phyloP scores from a whole-genome alignment of 1,284 basidiomycete species.

The Mycena sp. region DNA sequence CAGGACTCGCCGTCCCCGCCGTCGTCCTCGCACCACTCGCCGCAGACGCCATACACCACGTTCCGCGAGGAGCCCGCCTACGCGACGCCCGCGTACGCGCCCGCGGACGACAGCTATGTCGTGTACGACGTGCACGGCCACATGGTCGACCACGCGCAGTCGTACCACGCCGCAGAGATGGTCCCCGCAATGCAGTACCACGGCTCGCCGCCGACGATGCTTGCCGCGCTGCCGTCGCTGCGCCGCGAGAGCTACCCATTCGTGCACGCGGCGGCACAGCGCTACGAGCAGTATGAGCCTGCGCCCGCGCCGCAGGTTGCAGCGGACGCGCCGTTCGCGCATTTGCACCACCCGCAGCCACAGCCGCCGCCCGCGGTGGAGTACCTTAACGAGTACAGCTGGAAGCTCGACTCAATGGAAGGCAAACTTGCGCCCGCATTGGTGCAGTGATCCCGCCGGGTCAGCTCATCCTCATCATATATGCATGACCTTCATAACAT shows the following conservation, averaged over 20 bases:
- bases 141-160: neutral
- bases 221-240: conserved; percentile 2
- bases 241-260: neutral
- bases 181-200: conserved; percentile 8
- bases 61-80: neutral
- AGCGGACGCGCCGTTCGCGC: neutral
- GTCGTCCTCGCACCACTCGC: neutral
- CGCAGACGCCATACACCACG: conserved; percentile 19
- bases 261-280: neutral
- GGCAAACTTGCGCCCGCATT: no score
- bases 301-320: neutral
- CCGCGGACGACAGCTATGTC: neutral
- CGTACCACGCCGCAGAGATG: neutral
- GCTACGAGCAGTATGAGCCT: neutral
- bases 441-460: no score
- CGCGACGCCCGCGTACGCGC: neutral
- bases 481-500: no score
- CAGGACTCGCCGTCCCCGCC: conserved; percentile 1
- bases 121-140: neutral
- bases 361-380: neutral
- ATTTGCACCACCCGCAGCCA: conserved; percentile 5
- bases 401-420: no score
- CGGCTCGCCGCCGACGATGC: neutral
- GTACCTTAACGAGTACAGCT: neutral
- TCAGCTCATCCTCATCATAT: no score